Evolutionary conservation across 768 basidiomycete species (phyloP), one percentile per base, ranked within the genome.

Genomic region (Phlebiopsis flavidoalba): DNA sequence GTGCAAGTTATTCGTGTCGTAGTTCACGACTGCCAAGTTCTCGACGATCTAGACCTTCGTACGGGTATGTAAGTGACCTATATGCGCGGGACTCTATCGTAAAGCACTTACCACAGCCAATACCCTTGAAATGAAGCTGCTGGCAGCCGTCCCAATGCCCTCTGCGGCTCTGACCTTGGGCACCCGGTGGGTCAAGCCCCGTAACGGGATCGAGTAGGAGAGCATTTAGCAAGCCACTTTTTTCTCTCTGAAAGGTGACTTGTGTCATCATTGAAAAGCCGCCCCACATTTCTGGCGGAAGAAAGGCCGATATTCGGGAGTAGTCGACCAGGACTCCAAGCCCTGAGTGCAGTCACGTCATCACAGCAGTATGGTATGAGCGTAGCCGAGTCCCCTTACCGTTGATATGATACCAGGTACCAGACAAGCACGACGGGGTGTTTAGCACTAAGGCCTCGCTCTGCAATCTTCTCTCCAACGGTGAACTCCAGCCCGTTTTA

Each of bases 241-340:
- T 84, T 57, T 96, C 89, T 64, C 86, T 85, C 70, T 93, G 91
- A 71, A 93, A 89, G 1, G 89, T 84, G 19, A 86, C 82, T 68
- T 94, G 91, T 1, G 90, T 84, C 43, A 95, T 71, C 93, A 93
- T 95, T 51, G 83, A 86, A 70, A 87, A 86, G 5, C 86, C 87
- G 31, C 87, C 87, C 87, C 87, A 88, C 6, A 88, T 70, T 70
- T 89, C 72, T 96, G 89, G n/a, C 95, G 84, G 71, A 99, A 98
- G 77, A 94, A 97, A 0, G 87, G 70, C 5, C 91, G 84, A 63
- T 93, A 91, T 60, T 92, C 91, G 0, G 88, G 86, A 5, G 84
- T 79, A 0, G 96, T 96, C 5, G 91, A 89, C 96, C 97, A 99
- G 7, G 91, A 94, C 70, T 98, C 95, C 60, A 98, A 76, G 5